Percentiles rank a stretch among this genome's conserved stretches.
Conservation (phyloP, 371 early-diverging fungal species). For the Cokeromyces recurvatus region DNA sequence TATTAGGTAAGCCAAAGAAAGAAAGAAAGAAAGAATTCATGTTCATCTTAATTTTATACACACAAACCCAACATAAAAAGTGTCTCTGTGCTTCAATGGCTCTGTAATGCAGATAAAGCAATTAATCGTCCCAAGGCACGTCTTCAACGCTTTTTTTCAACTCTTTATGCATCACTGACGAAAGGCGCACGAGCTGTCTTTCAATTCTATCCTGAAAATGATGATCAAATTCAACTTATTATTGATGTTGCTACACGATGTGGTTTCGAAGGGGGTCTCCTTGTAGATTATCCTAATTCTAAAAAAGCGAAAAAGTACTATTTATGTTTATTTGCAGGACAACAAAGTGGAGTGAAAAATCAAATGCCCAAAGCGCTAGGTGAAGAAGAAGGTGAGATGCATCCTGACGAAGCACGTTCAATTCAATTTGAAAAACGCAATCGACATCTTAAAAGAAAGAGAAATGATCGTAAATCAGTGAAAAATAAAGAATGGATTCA, state of each 20-base stretch:
- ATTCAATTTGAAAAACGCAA: slow-evolving; percentile 35
- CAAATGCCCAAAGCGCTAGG: slow-evolving; percentile 76
- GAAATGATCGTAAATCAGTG: slow-evolving; percentile 51
- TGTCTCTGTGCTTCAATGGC: slow-evolving; percentile 98
- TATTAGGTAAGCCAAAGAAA: slow-evolving; percentile 59
- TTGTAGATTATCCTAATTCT: slow-evolving; percentile 96
- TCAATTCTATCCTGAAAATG: slow-evolving; percentile 98
- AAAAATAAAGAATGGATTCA: slow-evolving; percentile 91
- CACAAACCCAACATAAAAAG: too few species aligned
- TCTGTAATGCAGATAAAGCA: slow-evolving; percentile 94
- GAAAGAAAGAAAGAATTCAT: too few species aligned
- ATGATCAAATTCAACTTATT: slow-evolving; percentile 93
- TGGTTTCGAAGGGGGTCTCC: slow-evolving; percentile 97
- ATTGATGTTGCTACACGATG: slow-evolving; percentile 82
- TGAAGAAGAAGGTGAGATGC: slow-evolving; percentile 66
- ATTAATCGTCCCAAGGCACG: slow-evolving; percentile 83
- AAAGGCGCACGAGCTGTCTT: slow-evolving; percentile 94
- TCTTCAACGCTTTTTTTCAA: slow-evolving; percentile 89
- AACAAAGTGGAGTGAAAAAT: slow-evolving; percentile 52
- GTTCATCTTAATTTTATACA: too few species aligned
- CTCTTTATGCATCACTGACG: slow-evolving; percentile 83
- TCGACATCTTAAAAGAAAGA: slow-evolving; percentile 36
- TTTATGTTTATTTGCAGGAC: slow-evolving; percentile 93
- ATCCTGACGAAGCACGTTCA: slow-evolving; percentile 42
- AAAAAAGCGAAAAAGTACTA: slow-evolving; percentile 97